Base-by-base conservation (phyloP, 768 basidiomycete genomes). In the Boletus subcaerulescens region DNA sequence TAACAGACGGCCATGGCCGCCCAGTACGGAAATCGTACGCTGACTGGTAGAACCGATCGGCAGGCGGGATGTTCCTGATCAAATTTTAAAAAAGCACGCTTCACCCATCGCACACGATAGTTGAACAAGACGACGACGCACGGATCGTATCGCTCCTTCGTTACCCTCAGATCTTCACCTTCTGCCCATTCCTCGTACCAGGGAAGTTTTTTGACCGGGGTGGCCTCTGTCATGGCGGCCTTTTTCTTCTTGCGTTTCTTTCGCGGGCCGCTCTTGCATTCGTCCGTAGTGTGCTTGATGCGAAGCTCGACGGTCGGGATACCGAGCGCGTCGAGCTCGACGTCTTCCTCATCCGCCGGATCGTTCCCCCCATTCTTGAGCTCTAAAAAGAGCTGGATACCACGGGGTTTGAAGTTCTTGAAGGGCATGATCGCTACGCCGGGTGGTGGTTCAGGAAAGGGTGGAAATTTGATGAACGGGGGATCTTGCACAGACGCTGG, bases 161-260 rank as follows among this genome's bases (percentile, higher is more conserved):
- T 71, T 38, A 73, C 67, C 54, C 82, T 73, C 32, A 76, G 68
- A 45, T 75, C 68, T 65, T 90, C 87, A 4, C 72, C 74, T 40
- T 85, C 81, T 47, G 79, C 80, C 89, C 89, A 91, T n/a, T 81
- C 73, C 55, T 88, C 82, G 73, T 79, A 87, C 88, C 88, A 91
- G 40, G 74, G 73, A 17, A 63, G 50, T 48, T 66, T 69, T 32
- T 67, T 69, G 44, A 56, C 54, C 3, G 65, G 62, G 17, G 58
- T 52, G 13, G 35, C 62, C 18, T 60, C 61, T 5, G 42, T 41
- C 10, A 44, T 60, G 52, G 64, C 50, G 4, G 61, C 58, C 35
- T 68, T 68, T 48, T 69, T 73, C 54, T 65, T 73, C 65, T 78
- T 82, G 62, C 74, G 76, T 64, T 73, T 82, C 67, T 81, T 76